These are phyloP conservation scores for Metschnikowia lachancei DNA, from an alignment of 805 yeast genomes.

Conservation along the genomic window DNA sequence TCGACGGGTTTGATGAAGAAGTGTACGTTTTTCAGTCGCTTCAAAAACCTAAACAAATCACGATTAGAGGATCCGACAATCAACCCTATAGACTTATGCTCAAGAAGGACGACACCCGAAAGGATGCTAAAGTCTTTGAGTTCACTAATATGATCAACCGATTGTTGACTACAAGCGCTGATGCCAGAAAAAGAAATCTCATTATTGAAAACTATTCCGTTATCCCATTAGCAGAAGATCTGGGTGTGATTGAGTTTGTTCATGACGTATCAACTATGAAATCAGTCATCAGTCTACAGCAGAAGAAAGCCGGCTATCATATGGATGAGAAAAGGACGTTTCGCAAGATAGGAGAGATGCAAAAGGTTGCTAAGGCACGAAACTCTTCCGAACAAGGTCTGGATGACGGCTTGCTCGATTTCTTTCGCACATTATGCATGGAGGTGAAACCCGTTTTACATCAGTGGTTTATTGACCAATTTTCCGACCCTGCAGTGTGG, in stretches of 20 bases:
- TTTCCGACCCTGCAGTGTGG: slow-evolving; percentile 90
- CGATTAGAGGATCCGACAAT: slow-evolving; percentile 76
- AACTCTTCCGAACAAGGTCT: slow-evolving; percentile 4
- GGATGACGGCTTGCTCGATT: slow-evolving; percentile 15
- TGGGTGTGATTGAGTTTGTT: slow-evolving; percentile 86
- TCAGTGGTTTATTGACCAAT: slow-evolving; percentile 84
- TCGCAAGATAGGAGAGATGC: slow-evolving; percentile 32
- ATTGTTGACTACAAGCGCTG: slow-evolving; percentile 61
- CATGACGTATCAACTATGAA: slow-evolving; percentile 71
- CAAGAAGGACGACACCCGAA: slow-evolving; percentile 88
- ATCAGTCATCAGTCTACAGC: slow-evolving; percentile 42
- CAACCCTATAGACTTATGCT: slow-evolving; percentile 70
- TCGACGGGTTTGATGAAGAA: slow-evolving; percentile 59
- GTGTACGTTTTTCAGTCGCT: slow-evolving; percentile 76
- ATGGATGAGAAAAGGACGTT: slow-evolving; percentile 29
- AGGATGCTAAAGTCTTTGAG: slow-evolving; percentile 92
- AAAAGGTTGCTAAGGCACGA: slow-evolving; percentile 21
- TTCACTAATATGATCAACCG: slow-evolving; percentile 84
- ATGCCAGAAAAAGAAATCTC: slow-evolving; percentile 69
- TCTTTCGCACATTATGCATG: slow-evolving; percentile 28
- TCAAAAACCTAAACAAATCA: slow-evolving; percentile 81
- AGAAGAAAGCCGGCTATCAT: slow-evolving; percentile 24
- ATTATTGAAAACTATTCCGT: slow-evolving; percentile 82
- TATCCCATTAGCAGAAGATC: slow-evolving; percentile 76
- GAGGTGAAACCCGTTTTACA: slow-evolving; percentile 68